Base-by-base conservation (phyloP, 805 yeast species). In the Millerago galiae region DNA sequence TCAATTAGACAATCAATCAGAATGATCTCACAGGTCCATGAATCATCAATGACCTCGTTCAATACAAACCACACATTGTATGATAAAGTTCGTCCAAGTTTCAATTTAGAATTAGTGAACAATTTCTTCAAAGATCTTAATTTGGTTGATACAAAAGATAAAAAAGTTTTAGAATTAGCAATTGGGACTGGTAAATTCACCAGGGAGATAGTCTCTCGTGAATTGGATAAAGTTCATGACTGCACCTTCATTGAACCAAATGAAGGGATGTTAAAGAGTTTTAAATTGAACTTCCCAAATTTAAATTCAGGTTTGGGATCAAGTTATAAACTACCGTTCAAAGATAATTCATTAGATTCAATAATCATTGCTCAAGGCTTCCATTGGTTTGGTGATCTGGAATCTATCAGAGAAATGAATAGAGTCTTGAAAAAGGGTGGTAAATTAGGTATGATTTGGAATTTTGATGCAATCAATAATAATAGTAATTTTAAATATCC, bases 141-240 rank as follows among this genome's bases (percentile, higher is more conserved):
- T 0, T 51, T 77, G 15, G 3, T 53, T 2, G 39, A 36, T 24
- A 34, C 42, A 3, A 37, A 34, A 9, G 38, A 41, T 55, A 50
- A 40, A 5, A 12, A 15, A 12, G 56, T 72, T 8, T 45, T 71
- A 31, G 85, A 79, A 40, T 52, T 79, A 16, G 85, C 81, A 2
- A 73, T 76, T 11, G 85, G 84, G 0, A 79, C 84, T 0, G 84
- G 85, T 9, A 78, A 78, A 49, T 79, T 79, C 62, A 79, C 83
- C 2, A 59, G 56, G 24, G 61, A 68, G 34, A 57, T 79, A 18
- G 58, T 63, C 2, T 52, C 55, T 15, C 52, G 57, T 35, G 75
- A 77, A 2, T 67, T 71, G 61, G 37, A 37, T 3, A 16, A 27
- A 8, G 33, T 47, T 0, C 59, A 56, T 29, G 61, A 67, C 31